phyloP scores from a whole-genome alignment of 768 basidiomycete genomes.

The Pleurotus salmoneostramineus region DNA sequence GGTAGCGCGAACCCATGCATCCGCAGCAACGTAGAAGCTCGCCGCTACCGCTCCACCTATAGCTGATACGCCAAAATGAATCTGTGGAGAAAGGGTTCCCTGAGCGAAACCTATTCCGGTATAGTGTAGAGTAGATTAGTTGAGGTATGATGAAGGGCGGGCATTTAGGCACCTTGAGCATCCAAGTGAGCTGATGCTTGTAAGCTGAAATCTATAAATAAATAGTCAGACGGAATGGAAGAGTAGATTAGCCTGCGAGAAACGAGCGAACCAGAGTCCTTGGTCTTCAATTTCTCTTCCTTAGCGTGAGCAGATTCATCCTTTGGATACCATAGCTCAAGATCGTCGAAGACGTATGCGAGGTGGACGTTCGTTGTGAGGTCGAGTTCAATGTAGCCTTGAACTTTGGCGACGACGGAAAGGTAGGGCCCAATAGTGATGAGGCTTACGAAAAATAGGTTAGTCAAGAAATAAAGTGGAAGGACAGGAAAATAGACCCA shows the following conservation, averaged over 20 bases:
- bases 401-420: constrained; percentile 23
- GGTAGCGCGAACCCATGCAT: background rate
- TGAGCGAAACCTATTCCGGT: background rate
- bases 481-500: constrained; percentile 16
- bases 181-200: background rate
- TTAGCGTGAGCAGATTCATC: background rate
- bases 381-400: constrained; percentile 24
- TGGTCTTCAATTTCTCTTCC: background rate
- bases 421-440: constrained; percentile 36
- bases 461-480: background rate
- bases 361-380: constrained; percentile 26
- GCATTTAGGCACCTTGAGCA: background rate
- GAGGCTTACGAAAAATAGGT: constrained; percentile 20
- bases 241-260: no score
- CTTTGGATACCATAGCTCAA: constrained; percentile 2
- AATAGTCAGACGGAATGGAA: background rate
- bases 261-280: no score
- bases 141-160: background rate
- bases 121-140: background rate
- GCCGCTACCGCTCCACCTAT: background rate
- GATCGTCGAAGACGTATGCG: constrained; percentile 17
- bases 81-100: constrained; percentile 1
- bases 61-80: constrained; percentile 1
- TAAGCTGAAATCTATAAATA: background rate
- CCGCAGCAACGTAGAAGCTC: background rate